Base-by-base conservation (phyloP, 169 alveolate species). In the Plasmodium vivax region DNA sequence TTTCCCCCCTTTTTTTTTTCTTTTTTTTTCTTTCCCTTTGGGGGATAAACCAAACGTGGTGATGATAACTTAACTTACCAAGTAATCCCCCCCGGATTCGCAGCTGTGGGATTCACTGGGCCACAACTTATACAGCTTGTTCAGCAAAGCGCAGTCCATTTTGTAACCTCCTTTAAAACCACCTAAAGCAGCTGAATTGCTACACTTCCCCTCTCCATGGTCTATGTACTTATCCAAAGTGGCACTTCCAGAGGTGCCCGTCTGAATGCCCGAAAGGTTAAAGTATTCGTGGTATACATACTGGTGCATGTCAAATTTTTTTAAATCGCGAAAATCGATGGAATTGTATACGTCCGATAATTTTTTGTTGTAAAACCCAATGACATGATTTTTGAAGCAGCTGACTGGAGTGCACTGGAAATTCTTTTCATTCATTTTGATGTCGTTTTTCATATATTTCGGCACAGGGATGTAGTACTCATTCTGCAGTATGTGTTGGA, bases 401-500 rank as follows among this genome's bases (percentile, higher is more conserved):
- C 85, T 82, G 10, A 30, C 38, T 45, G 84, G 85, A 0, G 95
- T 38, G 77, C 95, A 91, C 38, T 82, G 54, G 74, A 91, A 91
- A 56, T 91, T 45, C 0, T 80, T 56, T 71, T 91, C 92, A 8
- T 91, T 72, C 10, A 91, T 62, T 91, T 91, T 81, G 62, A 82
- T 91, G 71, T 91, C 84, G 56, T 91, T 91, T 32, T 81, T 91
- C 95, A 91, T 81, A 82, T 91, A 91, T 77, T 91, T 91, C 16
- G 95, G 95, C 36, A 91, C 34, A 8, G 95, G 95, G n/a, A 91
- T 91, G 38, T 81, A 91, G 54, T 91, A 91, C 58, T 91, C 95
- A 91, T 68, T 91, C 34, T 41, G 83, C 84, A 91, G 23, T 30
- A 91, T 82, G 74, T 82, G 71, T 71, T 91, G 91, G 72, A 91